These are phyloP conservation scores for Penicillium malachiteum DNA, from an alignment of 495 filamentous ascomycete species.

Conservation along the genomic window DNA sequence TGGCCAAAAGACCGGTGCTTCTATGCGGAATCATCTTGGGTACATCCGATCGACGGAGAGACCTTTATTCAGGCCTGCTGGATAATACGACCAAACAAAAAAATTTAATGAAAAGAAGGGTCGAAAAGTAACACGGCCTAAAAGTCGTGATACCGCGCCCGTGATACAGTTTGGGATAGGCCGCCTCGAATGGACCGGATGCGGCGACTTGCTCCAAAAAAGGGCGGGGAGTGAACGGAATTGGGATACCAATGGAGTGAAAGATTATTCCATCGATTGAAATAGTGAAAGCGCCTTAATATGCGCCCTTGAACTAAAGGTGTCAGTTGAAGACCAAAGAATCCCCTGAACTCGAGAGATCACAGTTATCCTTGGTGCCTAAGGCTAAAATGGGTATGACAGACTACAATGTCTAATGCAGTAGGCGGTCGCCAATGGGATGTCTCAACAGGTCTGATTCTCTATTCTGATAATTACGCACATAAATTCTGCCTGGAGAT, in stretches of 20 bases:
- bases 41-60: constrained; percentile 7
- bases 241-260: background rate
- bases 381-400: too few relatives aligned
- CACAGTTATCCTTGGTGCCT: background rate
- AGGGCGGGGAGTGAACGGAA: background rate
- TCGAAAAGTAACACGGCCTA: background rate
- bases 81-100: background rate
- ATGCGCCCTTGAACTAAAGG: background rate
- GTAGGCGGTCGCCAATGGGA: too few relatives aligned
- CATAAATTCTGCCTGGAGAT: too few relatives aligned
- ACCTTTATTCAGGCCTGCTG: constrained; percentile 4
- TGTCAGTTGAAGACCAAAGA: background rate
- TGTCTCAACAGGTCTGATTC: too few relatives aligned
- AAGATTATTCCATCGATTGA: constrained; percentile 10
- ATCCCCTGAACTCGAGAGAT: constrained; percentile 1
- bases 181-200: constrained; percentile 18
- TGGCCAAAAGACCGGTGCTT: constrained; percentile 41
- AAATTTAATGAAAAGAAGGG: constrained; percentile 4
- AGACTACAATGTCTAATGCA: too few relatives aligned
- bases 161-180: constrained; percentile 10
- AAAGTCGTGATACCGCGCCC: constrained; percentile 4
- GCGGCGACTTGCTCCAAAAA: constrained; percentile 2
- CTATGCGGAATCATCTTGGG: constrained; percentile 44
- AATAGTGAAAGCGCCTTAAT: background rate
- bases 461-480: too few relatives aligned